These are phyloP conservation scores for Fusarium sp. DNA, from an alignment of 2,329 filamentous ascomycete genomes.

Conservation along the genomic window DNA sequence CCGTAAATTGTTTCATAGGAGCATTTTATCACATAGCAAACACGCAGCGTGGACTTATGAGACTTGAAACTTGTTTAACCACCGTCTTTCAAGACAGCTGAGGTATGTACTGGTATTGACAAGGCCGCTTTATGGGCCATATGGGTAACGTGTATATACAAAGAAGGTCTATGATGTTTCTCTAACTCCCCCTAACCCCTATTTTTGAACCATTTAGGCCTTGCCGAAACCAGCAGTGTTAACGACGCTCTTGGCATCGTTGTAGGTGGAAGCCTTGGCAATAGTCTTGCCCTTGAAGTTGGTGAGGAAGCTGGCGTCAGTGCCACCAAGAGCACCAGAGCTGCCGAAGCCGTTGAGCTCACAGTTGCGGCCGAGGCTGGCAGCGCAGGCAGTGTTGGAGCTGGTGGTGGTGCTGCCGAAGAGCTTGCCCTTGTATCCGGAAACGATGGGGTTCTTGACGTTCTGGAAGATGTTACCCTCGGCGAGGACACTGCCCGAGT, in stretches of 20 bases:
- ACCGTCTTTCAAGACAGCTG: neutral
- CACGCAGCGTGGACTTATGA: neutral
- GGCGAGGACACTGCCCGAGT: slow-evolving; percentile 59
- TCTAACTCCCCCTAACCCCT: neutral
- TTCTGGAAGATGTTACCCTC: slow-evolving; percentile 72
- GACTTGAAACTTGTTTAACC: neutral
- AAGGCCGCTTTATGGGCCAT: slow-evolving; percentile 9
- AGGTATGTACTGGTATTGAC: slow-evolving; percentile 29
- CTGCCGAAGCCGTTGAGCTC: slow-evolving; percentile 61
- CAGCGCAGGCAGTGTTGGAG: slow-evolving; percentile 56
- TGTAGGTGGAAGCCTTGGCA: slow-evolving; percentile 56
- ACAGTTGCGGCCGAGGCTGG: slow-evolving; percentile 62
- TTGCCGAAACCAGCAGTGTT: slow-evolving; percentile 61
- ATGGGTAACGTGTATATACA: slow-evolving; percentile 32
- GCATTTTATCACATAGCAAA: neutral
- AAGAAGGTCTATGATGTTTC: slow-evolving; percentile 25
- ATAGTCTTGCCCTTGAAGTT: slow-evolving; percentile 66
- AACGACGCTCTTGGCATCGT: slow-evolving; percentile 52
- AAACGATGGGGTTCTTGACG: slow-evolving; percentile 57
- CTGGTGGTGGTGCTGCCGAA: slow-evolving; percentile 49
- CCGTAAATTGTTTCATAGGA: neutral
- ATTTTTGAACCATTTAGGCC: slow-evolving; percentile 44
- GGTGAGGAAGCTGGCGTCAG: slow-evolving; percentile 61
- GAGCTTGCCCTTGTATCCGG: slow-evolving; percentile 48
- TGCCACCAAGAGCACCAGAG: slow-evolving; percentile 53